A percentile compares a stretch with the other conserved stretches of the same genome.
phyloP scores from a whole-genome alignment of 1,284 basidiomycete species.

The Tilletia indica region DNA sequence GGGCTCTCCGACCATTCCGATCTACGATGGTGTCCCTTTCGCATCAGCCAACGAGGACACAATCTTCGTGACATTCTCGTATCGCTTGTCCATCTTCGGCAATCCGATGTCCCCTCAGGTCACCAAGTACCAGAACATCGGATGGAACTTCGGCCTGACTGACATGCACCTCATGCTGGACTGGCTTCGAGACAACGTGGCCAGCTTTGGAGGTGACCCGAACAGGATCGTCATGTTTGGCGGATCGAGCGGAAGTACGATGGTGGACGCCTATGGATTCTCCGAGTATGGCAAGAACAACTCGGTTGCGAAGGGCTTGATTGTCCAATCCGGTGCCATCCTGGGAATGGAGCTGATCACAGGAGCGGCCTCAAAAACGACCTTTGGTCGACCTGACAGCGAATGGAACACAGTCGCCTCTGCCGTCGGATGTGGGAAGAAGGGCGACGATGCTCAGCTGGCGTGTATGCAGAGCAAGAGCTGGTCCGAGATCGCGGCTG shows the following conservation, averaged over 20 bases:
- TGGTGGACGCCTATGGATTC: constrained; percentile 26
- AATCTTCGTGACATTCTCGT: constrained; percentile 18
- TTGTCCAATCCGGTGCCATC: constrained; percentile 24
- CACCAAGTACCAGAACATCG: background rate
- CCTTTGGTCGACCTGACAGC: background rate
- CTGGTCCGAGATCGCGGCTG: constrained; percentile 4
- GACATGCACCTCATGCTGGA: constrained; percentile 18
- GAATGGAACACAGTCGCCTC: constrained; percentile 13
- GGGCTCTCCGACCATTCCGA: constrained; percentile 9
- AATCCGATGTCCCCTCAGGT: constrained; percentile 17
- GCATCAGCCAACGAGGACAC: constrained; percentile 3
- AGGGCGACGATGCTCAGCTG: constrained; percentile 11
- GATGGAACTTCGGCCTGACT: constrained; percentile 19
- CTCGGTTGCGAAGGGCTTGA: constrained; percentile 21
- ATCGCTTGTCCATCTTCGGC: constrained; percentile 17
- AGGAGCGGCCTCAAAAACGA: constrained; percentile 4
- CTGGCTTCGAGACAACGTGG: constrained; percentile 14
- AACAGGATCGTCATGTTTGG: constrained; percentile 17
- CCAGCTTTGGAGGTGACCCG: constrained; percentile 16
- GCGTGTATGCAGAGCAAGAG: constrained; percentile 14
- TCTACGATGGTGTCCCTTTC: constrained; percentile 17
- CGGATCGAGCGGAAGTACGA: constrained; percentile 23
- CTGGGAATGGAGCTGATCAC: constrained; percentile 24
- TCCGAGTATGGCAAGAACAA: constrained; percentile 32
- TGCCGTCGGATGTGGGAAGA: constrained; percentile 4